Percentiles rank a stretch among this genome's conserved stretches.
Conservation (phyloP, 108 stramenopile genomes). For the Schizochytrium sp. region DNA sequence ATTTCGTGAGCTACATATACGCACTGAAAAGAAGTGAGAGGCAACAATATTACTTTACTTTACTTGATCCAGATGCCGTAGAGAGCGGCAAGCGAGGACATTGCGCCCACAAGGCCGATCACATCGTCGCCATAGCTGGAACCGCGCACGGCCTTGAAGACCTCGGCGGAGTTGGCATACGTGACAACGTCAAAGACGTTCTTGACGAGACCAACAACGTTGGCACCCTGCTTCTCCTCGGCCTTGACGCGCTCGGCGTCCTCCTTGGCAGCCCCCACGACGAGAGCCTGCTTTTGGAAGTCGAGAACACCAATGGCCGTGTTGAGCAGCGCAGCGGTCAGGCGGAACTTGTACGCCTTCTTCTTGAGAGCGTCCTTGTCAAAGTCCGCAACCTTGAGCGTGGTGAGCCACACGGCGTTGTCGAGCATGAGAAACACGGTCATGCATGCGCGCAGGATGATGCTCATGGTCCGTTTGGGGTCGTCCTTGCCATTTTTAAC, state of each 20-base stretch:
- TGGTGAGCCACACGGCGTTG: background rate
- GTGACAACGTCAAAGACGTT: conserved; percentile 13
- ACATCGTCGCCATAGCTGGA: background rate
- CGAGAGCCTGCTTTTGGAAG: background rate
- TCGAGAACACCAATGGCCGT: background rate
- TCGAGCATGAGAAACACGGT: background rate
- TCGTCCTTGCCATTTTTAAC: background rate
- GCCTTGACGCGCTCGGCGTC: conserved; percentile 11
- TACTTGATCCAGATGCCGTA: conserved; percentile 13
- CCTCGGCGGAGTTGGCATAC: background rate
- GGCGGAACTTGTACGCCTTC: background rate
- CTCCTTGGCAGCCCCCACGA: background rate
- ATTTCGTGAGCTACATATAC: background rate
- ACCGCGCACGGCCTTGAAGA: background rate
- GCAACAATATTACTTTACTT: no score
- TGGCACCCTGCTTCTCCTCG: conserved; percentile 6
- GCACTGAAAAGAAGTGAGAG: background rate
- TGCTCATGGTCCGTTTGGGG: background rate
- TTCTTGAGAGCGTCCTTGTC: conserved; percentile 11
- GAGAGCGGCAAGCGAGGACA: background rate
- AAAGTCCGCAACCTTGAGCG: background rate
- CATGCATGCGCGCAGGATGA: conserved; percentile 14
- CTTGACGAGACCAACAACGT: background rate
- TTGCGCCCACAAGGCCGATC: background rate
- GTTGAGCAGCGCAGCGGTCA: background rate